Evolutionary conservation across 164 flowering plant genomes (phyloP), one percentile per base, ranked within the genome.

Genomic region (Malania oleifera): DNA sequence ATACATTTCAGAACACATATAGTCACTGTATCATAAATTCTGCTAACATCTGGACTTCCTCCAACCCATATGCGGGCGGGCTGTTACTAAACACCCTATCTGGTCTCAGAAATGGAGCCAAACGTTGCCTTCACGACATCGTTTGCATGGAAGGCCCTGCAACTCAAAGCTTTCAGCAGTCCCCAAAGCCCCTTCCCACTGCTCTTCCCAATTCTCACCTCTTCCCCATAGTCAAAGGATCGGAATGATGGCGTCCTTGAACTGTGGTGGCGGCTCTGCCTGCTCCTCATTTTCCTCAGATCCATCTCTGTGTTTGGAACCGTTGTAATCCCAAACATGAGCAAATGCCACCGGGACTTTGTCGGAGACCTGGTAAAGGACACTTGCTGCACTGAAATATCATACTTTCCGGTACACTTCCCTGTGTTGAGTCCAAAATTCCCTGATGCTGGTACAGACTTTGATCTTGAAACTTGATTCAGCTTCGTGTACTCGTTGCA

Each of bases 291-390:
- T 29, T 76, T 75, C 13, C 54, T 72, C 34, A 74, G 43, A 28
- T 74, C 68, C 73, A 70, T 68, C 60, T 61, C 65, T 15, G 50
- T 37, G n/a, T n/a, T n/a, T 1, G 77, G 70, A 52, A 70, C 27
- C 35, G 60, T 70, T 5, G 59, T 37, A 23, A 57, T 26, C n/a
- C 79, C 83, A 56, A 72, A 67, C 57, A 64, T 5, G 9, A 68
- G 31, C 39, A 64, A 24, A 44, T 56, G 62, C 73, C 75, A 66
- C 35, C 66, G 54, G 1, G 70, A 56, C 57, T 64, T 70, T 13
- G 57, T 17, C 0, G 70, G 41, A n/a, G 70, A 52, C 1, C 65
- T 37, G 23, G 64, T 44, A 19, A 63, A 3, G 0, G 60, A 31
- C 26, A 64, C 50, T 43, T 49, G 56, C 5, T 53, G 44, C 0